phyloP scores from a whole-genome alignment of 2,329 filamentous ascomycete genomes.

The Septoria linicola region DNA sequence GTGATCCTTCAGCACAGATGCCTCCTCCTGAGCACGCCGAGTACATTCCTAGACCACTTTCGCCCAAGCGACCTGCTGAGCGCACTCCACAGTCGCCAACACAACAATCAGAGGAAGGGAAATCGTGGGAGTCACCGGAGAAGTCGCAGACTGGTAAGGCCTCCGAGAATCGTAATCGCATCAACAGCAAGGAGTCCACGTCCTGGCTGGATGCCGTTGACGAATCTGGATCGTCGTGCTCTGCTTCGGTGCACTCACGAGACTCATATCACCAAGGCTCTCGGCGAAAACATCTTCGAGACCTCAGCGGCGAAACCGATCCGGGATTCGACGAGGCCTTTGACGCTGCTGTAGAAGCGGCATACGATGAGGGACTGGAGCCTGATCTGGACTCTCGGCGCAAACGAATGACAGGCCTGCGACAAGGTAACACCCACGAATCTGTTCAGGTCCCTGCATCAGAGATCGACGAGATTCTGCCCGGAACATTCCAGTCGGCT shows the following conservation, averaged over 20 bases:
- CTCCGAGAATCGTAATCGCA: slow-evolving; percentile 18
- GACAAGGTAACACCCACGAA: slow-evolving; percentile 21
- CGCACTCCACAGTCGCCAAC: slow-evolving; percentile 44
- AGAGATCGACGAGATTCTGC: slow-evolving; percentile 29
- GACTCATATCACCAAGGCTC: slow-evolving; percentile 69
- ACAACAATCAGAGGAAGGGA: slow-evolving; percentile 17
- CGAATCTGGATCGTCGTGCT: slow-evolving; percentile 75
- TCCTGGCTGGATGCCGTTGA: slow-evolving; percentile 61
- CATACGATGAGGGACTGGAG: slow-evolving; percentile 89
- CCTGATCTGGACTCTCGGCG: slow-evolving; percentile 57
- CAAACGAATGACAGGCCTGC: slow-evolving; percentile 29
- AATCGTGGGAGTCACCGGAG: slow-evolving; percentile 21
- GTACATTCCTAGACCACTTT: slow-evolving; percentile 70
- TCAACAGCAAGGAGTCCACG: slow-evolving; percentile 31
- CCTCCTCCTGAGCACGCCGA: slow-evolving; percentile 39
- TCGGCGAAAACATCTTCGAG: slow-evolving; percentile 67
- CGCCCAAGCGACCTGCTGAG: slow-evolving; percentile 58
- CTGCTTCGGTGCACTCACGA: slow-evolving; percentile 67
- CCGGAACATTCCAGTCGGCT: slow-evolving; percentile 16
- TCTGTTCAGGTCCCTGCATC: slow-evolving; percentile 28
- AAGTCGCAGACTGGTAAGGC: slow-evolving; percentile 8
- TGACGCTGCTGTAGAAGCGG: slow-evolving; percentile 92
- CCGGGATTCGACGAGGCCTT: slow-evolving; percentile 91
- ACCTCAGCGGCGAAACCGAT: slow-evolving; percentile 70
- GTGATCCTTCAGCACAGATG: slow-evolving; percentile 23